Evolutionary conservation across 2,329 filamentous ascomycete genomes (phyloP), one percentile per base, ranked within the genome.

Genomic region (Colletotrichum australisinense): DNA sequence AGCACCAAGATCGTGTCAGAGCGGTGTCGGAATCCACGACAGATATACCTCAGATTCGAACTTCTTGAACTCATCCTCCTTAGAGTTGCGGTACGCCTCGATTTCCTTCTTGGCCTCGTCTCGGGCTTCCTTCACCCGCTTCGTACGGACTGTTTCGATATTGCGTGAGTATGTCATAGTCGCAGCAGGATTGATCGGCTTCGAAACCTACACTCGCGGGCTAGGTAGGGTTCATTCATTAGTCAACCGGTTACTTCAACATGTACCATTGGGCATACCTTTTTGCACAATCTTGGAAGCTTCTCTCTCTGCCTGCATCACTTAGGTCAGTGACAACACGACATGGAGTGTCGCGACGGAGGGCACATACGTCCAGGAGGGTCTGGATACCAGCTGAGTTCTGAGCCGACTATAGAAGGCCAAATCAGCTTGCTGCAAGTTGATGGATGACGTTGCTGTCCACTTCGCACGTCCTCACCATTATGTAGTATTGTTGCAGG

Each of bases 261-360:
- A 42, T 49, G 8, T 8, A 22, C 19, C 4, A 3, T 32, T 9
- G n/a, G 28, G 16, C 87, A 74, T 84, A 97, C 96, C 94, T 90
- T 97, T 95, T 85, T 98, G 96, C 72, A 99, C 95, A 83, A 99
- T 99, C 90, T 98, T 98, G 86, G 98, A 96, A 75, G 97, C 97
- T 85, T 98, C 96, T 85, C 95, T 93, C 90, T 99, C 97, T 79
- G 97, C 95, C 96, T 98, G 78, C 77, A 68, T 69, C 75, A 60
- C 71, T 63, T 24, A 49, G 1, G 5, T 75, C 28, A 69, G 63
- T 53, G 22, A 42, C 24, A 57, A 38, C 5, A 52, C 26, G n/a
- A 16, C 16, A 53, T 16, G 12, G n/a, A 8, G 2, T 42, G 24
- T 24, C 35, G 16, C 49, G 38, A 69, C 42, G 24, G 62, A 72